phyloP scores from a whole-genome alignment of 2,329 filamentous ascomycete species.

The Epichloe uncinata region DNA sequence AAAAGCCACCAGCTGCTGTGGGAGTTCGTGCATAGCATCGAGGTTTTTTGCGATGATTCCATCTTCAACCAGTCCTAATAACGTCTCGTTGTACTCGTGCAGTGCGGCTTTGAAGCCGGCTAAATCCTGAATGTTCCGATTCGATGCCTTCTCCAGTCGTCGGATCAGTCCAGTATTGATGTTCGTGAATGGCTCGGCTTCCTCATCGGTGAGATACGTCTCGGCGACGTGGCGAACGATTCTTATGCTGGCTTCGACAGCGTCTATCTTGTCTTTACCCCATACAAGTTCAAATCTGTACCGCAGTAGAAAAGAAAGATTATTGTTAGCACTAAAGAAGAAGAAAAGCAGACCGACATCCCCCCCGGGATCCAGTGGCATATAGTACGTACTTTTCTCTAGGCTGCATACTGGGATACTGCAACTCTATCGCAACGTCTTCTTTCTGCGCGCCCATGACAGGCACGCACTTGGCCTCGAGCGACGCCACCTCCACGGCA shows the following conservation, averaged over 20 bases:
- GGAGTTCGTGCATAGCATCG: conserved; percentile 52
- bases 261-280: conserved; percentile 68
- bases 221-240: conserved; percentile 57
- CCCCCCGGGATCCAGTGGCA: too few relatives aligned
- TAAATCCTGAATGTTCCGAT: conserved; percentile 49
- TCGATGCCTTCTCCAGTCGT: conserved; percentile 60
- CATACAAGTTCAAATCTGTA: conserved; percentile 49
- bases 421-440: conserved; percentile 52
- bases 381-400: conserved; percentile 46
- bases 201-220: conserved; percentile 62
- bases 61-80: conserved; percentile 51
- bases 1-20: conserved; percentile 60
- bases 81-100: conserved; percentile 60
- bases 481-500: conserved; percentile 41
- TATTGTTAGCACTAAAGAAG: neutral
- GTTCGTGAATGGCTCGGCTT: conserved; percentile 55
- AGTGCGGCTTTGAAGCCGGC: conserved; percentile 61
- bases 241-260: conserved; percentile 57
- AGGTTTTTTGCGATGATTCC: conserved; percentile 62
- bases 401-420: conserved; percentile 66
- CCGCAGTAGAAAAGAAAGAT: conserved; percentile 5
- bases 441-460: conserved; percentile 35
- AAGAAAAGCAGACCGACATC: too few relatives aligned
- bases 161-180: conserved; percentile 63
- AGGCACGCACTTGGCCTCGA: conserved; percentile 36